Evolutionary conservation across 1,139 yeast genomes (phyloP).

Genomic region (Suhomyces wounanorum): DNA sequence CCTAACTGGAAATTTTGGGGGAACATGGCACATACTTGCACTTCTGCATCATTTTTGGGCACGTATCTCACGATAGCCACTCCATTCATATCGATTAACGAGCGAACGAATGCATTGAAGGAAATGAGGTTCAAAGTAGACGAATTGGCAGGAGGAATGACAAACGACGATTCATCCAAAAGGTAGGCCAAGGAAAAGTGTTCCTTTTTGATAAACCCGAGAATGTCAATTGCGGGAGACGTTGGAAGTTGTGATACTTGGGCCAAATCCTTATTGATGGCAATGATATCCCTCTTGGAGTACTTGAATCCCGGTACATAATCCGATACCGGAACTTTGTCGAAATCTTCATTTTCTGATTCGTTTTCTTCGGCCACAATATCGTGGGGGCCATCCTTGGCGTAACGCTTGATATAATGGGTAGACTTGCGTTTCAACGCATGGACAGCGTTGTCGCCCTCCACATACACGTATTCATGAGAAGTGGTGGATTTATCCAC

Average conservation of each 20-base stretch:
- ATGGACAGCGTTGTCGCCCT: conserved; percentile 8
- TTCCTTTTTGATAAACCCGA: conserved; percentile 55
- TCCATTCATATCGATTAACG: conserved; percentile 50
- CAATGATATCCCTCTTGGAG: conserved; percentile 54
- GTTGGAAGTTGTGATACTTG: conserved; percentile 46
- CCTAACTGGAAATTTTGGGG: conserved; percentile 40
- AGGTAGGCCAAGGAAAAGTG: conserved; percentile 60
- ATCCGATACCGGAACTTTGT: conserved; percentile 23
- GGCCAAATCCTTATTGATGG: conserved; percentile 41
- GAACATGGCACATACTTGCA: conserved; percentile 57
- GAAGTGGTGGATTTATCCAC: conserved; percentile 37
- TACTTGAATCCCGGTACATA: conserved; percentile 57
- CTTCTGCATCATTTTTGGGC: conserved; percentile 46
- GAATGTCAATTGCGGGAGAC: conserved; percentile 56
- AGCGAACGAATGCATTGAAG: conserved; percentile 56
- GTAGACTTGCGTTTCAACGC: conserved; percentile 25
- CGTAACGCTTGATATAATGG: conserved; percentile 23
- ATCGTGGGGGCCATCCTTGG: conserved; percentile 15
- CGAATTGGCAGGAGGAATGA: conserved; percentile 48
- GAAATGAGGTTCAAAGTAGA: conserved; percentile 41
- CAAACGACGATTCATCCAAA: conserved; percentile 58
- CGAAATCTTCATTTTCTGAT: conserved; percentile 23
- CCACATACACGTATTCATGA: conserved; percentile 34
- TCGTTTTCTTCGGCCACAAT: conserved; percentile 21
- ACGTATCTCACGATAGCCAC: conserved; percentile 67